These are phyloP conservation scores for Simplicillium aogashimaense DNA, from an alignment of 2,329 filamentous ascomycete species.

Conservation along the genomic window DNA sequence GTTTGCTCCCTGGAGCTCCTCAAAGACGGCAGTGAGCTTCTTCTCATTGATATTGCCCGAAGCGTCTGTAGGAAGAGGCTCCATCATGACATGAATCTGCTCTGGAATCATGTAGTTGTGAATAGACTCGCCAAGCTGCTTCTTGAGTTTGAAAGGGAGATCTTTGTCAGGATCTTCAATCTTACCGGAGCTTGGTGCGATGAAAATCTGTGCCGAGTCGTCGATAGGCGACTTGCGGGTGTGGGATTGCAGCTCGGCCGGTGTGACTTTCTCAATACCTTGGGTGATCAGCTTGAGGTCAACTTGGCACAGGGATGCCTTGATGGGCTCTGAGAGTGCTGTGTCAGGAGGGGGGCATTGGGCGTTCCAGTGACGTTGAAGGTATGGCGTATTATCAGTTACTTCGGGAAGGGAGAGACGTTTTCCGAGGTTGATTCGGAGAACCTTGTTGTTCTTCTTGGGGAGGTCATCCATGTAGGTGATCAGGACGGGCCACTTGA, in stretches of 20 bases:
- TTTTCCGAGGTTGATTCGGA: constrained; percentile 41
- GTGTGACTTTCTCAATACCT: no score
- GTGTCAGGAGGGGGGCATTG: constrained; percentile 37
- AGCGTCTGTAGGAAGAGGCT: constrained; percentile 21
- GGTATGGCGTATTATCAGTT: constrained; percentile 31
- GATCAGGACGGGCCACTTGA: constrained; percentile 41
- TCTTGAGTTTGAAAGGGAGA: no score
- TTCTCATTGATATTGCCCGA: constrained; percentile 22
- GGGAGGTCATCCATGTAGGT: constrained; percentile 46
- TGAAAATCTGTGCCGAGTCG: no score
- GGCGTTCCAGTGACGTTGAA: constrained; percentile 38
- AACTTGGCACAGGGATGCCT: constrained; percentile 20
- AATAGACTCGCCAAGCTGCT: constrained; percentile 1
- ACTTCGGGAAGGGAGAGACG: constrained; percentile 33
- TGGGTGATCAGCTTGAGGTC: constrained; percentile 9
- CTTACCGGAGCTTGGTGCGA: no score
- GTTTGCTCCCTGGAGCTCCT: constrained; percentile 12
- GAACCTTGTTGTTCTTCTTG: constrained; percentile 47
- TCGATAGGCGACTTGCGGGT: no score
- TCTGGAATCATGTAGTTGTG: constrained; percentile 29
- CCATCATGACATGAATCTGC: constrained; percentile 20
- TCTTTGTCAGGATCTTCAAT: no score
- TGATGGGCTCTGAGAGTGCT: constrained; percentile 29
- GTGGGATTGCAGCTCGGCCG: no score
- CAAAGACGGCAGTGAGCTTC: constrained; percentile 22